These are phyloP conservation scores for Polygonum aviculare DNA, from an alignment of 148 eudicot species.

Conservation along the genomic window DNA sequence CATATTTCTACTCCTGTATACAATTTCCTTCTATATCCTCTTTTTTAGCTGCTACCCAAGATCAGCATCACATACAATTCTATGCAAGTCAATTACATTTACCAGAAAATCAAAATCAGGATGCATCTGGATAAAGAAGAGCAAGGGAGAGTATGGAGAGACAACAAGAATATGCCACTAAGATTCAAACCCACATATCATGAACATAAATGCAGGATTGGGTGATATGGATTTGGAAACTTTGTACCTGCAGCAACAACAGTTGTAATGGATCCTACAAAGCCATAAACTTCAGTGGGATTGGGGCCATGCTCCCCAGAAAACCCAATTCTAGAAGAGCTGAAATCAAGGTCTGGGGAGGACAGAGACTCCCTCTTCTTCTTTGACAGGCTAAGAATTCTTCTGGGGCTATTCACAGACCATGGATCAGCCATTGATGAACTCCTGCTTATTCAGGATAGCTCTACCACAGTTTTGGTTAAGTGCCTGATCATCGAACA, in stretches of 20 bases:
- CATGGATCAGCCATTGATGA: slow-evolving; percentile 41
- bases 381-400: slow-evolving; percentile 65
- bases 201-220: background rate
- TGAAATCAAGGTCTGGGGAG: slow-evolving; percentile 27
- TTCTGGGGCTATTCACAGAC: slow-evolving; percentile 81
- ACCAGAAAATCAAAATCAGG: too few species aligned
- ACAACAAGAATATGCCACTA: background rate
- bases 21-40: background rate
- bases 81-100: too few species aligned
- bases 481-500: background rate
- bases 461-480: background rate
- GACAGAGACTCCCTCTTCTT: slow-evolving; percentile 43
- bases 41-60: too few species aligned
- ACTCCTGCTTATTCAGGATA: background rate
- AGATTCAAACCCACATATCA: background rate
- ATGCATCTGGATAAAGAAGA: too few species aligned
- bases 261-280: slow-evolving; percentile 84
- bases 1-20: too few species aligned
- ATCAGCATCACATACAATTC: too few species aligned
- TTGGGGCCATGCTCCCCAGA: slow-evolving; percentile 87
- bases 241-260: slow-evolving; percentile 68
- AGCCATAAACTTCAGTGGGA: slow-evolving; percentile 85
- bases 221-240: background rate
- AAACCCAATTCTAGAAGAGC: slow-evolving; percentile 47
- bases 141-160: too few species aligned